Percentiles rank a stretch among this genome's conserved stretches.
These are phyloP conservation scores for Dioscorea cayenensis DNA, from an alignment of 116 monocot species.

Conservation along the genomic window DNA sequence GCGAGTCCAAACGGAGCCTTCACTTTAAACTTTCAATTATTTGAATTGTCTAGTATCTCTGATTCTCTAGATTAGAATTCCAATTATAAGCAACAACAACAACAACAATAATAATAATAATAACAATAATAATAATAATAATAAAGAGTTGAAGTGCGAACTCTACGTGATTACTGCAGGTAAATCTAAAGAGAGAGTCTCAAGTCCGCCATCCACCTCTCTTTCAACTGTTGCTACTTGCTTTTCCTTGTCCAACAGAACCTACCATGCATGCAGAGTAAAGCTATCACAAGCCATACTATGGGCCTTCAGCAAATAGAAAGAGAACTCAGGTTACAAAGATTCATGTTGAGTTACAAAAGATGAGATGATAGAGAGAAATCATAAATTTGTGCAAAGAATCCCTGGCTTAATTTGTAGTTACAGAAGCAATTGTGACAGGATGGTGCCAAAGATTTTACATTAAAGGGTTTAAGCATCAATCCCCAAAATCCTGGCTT, in stretches of 20 bases:
- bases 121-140: too few relatives aligned
- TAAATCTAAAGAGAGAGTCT: conserved; percentile 68
- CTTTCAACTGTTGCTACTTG: conserved; percentile 83
- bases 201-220: conserved; percentile 94
- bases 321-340: neutral
- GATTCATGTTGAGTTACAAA: neutral
- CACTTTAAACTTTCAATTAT: too few relatives aligned
- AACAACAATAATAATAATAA: too few relatives aligned
- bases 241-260: conserved; percentile 80
- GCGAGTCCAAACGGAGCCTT: too few relatives aligned
- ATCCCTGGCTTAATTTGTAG: too few relatives aligned
- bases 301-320: too few relatives aligned
- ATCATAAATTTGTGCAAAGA: neutral
- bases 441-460: too few relatives aligned
- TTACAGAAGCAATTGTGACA: too few relatives aligned
- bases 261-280: conserved; percentile 29
- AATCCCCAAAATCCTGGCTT: neutral
- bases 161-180: conserved; percentile 96
- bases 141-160: neutral
- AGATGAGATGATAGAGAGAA: neutral
- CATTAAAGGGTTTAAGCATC: neutral
- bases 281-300: too few relatives aligned
- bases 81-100: too few relatives aligned
- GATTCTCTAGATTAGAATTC: too few relatives aligned
- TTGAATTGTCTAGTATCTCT: too few relatives aligned